These are phyloP conservation scores for Suillus clintonianus DNA, from an alignment of 768 basidiomycete genomes.

Conservation along the genomic window DNA sequence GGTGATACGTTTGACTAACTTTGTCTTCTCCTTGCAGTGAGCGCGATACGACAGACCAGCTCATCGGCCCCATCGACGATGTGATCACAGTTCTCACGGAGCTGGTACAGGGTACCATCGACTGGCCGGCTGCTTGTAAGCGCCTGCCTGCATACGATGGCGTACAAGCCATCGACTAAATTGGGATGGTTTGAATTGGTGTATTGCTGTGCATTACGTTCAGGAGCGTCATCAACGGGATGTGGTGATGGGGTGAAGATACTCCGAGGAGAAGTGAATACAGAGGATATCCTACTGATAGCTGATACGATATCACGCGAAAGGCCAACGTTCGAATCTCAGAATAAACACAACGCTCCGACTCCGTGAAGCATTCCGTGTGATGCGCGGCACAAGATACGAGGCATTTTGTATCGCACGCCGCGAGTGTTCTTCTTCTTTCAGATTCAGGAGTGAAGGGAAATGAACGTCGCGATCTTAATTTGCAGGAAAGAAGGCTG, in stretches of 20 bases:
- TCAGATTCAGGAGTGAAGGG: background rate
- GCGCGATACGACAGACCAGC: conserved; percentile 91
- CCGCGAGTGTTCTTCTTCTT: background rate
- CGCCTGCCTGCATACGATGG: conserved; percentile 82
- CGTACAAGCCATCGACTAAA: conserved; percentile 75
- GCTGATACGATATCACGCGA: background rate
- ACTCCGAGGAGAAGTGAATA: conserved; percentile 19
- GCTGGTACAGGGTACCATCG: conserved; percentile 71
- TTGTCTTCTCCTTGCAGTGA: conserved; percentile 52
- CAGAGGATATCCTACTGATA: conserved; percentile 6
- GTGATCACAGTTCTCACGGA: conserved; percentile 81
- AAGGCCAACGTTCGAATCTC: background rate
- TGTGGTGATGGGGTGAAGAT: conserved; percentile 1
- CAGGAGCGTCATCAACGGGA: background rate
- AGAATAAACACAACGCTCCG: background rate
- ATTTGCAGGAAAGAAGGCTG: background rate
- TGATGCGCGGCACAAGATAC: background rate
- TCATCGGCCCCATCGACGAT: conserved; percentile 88
- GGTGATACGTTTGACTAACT: conserved; percentile 4
- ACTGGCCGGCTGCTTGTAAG: conserved; percentile 76
- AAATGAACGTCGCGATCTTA: background rate
- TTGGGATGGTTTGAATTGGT: background rate
- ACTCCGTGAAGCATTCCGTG: conserved; percentile 1
- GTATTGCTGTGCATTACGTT: background rate
- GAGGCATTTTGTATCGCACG: background rate